These are phyloP conservation scores for Claviceps quebecensis DNA, from an alignment of 2,329 filamentous ascomycete species.

Conservation along the genomic window DNA sequence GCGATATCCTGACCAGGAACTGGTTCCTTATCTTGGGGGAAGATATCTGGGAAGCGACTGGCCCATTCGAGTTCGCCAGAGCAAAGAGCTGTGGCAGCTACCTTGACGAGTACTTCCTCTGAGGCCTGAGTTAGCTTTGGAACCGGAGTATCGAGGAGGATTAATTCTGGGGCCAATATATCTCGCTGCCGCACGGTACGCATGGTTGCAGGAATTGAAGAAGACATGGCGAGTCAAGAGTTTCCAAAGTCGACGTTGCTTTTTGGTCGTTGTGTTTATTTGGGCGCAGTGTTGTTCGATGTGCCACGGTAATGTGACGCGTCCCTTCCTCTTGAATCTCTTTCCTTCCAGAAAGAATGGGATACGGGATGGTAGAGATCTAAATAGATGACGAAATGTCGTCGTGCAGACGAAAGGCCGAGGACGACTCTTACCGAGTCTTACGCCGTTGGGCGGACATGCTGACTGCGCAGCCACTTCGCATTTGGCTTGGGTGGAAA, in stretches of 20 bases:
- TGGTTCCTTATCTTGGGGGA: constrained; percentile 12
- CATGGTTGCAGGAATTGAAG: background rate
- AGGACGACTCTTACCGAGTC: too few relatives aligned
- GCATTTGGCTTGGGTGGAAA: too few relatives aligned
- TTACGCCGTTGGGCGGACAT: too few relatives aligned
- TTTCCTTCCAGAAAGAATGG: too few relatives aligned
- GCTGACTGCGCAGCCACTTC: too few relatives aligned
- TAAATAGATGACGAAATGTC: too few relatives aligned
- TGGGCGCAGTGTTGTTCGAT: too few relatives aligned
- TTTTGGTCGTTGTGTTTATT: too few relatives aligned
- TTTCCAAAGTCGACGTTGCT: background rate
- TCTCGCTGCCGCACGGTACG: constrained; percentile 1
- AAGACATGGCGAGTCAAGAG: background rate
- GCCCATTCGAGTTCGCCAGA: constrained; percentile 21
- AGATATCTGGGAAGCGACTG: constrained; percentile 10
- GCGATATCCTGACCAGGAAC: constrained; percentile 24
- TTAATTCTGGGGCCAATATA: background rate
- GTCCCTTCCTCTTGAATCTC: too few relatives aligned
- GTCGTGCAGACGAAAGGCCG: too few relatives aligned
- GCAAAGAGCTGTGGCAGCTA: constrained; percentile 20
- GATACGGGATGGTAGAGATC: too few relatives aligned
- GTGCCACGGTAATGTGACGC: too few relatives aligned
- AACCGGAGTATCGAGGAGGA: background rate
- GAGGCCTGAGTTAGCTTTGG: background rate
- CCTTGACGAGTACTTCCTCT: constrained; percentile 14